Conservation (phyloP, 2,329 filamentous ascomycete species). For the Xylaria sp. region DNA sequence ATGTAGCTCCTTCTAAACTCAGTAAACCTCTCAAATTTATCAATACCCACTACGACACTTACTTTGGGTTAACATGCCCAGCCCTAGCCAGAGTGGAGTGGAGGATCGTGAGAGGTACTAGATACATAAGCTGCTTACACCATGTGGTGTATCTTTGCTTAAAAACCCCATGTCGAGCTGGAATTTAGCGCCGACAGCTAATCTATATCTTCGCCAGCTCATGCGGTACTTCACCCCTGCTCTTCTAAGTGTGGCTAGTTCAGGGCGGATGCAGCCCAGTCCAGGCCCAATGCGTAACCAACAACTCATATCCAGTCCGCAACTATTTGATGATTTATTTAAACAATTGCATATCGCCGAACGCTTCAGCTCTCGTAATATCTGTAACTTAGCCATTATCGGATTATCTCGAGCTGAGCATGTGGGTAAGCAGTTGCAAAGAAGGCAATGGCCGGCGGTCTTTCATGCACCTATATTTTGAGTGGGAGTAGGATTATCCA, state of each 20-base stretch:
- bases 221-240: background rate
- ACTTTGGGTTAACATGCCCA: too few relatives aligned
- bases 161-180: background rate
- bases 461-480: background rate
- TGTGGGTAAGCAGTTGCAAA: background rate
- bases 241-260: background rate
- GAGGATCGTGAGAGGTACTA: too few relatives aligned
- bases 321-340: background rate
- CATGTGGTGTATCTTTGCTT: too few relatives aligned
- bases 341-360: slow-evolving; percentile 1
- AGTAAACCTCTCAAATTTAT: too few relatives aligned
- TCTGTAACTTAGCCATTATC: background rate
- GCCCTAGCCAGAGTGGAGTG: too few relatives aligned
- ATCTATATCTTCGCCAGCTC: background rate
- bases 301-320: background rate
- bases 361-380: background rate
- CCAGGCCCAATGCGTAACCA: background rate
- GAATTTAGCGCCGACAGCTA: slow-evolving; percentile 8
- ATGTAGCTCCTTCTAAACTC: too few relatives aligned
- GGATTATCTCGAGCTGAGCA: background rate
- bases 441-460: background rate
- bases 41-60: too few relatives aligned
- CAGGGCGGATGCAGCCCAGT: background rate
- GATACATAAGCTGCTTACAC: too few relatives aligned
- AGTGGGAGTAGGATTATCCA: background rate